Conservation (phyloP, 305 asterid species). For the Galium porrigens region DNA sequence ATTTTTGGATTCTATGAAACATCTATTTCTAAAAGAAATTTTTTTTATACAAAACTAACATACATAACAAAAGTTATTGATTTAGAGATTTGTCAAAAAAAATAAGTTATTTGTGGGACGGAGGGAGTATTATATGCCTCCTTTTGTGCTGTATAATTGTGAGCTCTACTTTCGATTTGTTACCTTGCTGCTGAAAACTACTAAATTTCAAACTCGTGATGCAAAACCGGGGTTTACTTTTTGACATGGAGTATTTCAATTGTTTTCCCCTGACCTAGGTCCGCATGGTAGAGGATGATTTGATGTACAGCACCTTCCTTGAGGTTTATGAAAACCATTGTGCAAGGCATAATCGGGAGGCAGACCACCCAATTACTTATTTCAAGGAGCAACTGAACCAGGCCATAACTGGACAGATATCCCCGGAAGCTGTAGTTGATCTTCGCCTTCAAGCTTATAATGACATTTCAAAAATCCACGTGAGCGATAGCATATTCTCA, state of each 20-base stretch:
- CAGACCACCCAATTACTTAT: slow-evolving; percentile 75
- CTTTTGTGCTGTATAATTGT: neutral
- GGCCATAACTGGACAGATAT: slow-evolving; percentile 85
- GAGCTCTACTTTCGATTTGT: neutral
- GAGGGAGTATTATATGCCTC: neutral
- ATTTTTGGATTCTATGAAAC: too few relatives aligned
- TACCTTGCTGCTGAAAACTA: neutral
- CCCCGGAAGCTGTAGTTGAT: slow-evolving; percentile 90
- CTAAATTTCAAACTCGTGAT: neutral
- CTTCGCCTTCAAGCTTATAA: slow-evolving; percentile 89
- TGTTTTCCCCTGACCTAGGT: slow-evolving; percentile 35
- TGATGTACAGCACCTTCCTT: slow-evolving; percentile 89
- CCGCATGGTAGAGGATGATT: slow-evolving; percentile 97
- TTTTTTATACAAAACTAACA: too few relatives aligned
- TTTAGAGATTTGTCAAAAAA: too few relatives aligned
- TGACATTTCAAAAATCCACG: slow-evolving; percentile 66
- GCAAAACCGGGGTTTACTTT: neutral
- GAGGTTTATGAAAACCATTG: slow-evolving; percentile 98
- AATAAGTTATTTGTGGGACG: too few relatives aligned
- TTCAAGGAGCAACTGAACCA: slow-evolving; percentile 95
- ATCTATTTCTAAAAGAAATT: too few relatives aligned
- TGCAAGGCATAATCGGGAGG: slow-evolving; percentile 88
- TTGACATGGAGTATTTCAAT: slow-evolving; percentile 2
- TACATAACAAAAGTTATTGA: too few relatives aligned
- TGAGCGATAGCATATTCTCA: slow-evolving; percentile 83